phyloP scores from a whole-genome alignment of 2,329 filamentous ascomycete species.

The Aspergillus quadricinctus region DNA sequence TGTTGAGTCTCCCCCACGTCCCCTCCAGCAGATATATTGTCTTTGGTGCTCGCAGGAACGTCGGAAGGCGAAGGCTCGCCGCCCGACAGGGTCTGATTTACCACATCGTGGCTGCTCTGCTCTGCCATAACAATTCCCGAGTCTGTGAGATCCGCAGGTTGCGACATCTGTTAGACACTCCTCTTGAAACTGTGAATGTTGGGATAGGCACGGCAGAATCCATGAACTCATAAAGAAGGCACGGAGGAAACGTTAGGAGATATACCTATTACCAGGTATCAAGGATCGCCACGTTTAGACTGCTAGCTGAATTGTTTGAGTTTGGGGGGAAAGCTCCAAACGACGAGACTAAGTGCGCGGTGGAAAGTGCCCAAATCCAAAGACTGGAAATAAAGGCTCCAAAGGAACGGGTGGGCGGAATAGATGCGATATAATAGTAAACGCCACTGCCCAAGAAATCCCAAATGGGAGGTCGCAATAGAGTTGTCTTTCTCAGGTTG shows the following conservation, averaged over 20 bases:
- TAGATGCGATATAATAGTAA: conserved; percentile 17
- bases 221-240: conserved; percentile 11
- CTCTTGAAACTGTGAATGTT: conserved; percentile 17
- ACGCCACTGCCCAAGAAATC: conserved; percentile 23
- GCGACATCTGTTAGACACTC: conserved; percentile 32
- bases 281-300: conserved; percentile 40
- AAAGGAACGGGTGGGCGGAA: conserved; percentile 13
- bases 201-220: conserved; percentile 16
- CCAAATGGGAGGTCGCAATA: conserved; percentile 22
- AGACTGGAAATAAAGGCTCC: conserved; percentile 18
- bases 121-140: conserved; percentile 67
- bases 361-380: conserved; percentile 22
- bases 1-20: conserved; percentile 41
- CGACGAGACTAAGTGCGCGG: conserved; percentile 22
- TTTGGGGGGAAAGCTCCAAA: conserved; percentile 28
- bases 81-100: conserved; percentile 66
- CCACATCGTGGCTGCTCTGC: conserved; percentile 66
- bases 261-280: conserved; percentile 43
- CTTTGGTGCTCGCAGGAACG: conserved; percentile 59
- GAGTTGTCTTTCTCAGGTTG: conserved; percentile 23
- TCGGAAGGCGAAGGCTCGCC: conserved; percentile 61
- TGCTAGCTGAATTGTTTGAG: conserved; percentile 30
- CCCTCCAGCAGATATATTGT: conserved; percentile 50
- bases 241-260: conserved; percentile 17
- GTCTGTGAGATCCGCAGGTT: conserved; percentile 35